Base-by-base conservation (phyloP, 1,284 basidiomycete genomes). In the Polyporus tsugae region DNA sequence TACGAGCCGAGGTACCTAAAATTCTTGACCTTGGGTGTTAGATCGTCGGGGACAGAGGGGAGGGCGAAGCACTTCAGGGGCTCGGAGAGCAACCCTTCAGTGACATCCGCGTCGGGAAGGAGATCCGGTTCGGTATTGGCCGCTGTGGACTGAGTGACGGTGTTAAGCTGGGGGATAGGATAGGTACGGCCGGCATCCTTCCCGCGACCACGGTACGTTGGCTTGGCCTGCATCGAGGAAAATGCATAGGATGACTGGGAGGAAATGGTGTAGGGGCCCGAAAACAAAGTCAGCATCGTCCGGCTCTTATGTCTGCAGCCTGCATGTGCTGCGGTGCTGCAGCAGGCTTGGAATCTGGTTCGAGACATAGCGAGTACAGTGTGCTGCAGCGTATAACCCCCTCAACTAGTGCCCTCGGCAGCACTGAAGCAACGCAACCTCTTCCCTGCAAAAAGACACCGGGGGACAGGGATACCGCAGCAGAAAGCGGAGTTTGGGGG, bases 1-100 rank as follows among this genome's bases (percentile, higher is more conserved):
- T 88, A 89, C 2, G 87, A 88, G 1, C 85, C 85, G 59, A 87
- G 78, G 62, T 80, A 83, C 35, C 81, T 66, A 60, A 70, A 55
- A 49, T 67, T 63, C 44, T 67, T 63, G n/a, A 67, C 33, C 39
- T 52, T 58, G 62, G 38, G 13, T 3, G 22, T n/a, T 11, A 6
- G 11, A 11, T 13, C 22, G 13, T 13, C 36, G 13, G 22, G n/a
- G 36, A 62, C 10, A 1, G 19, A 52, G 17, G 46, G 61, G 36
- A 36, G 46, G 10, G 35, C 13, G 38, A 60, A 60, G 3, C 58
- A 2, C 19, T 62, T 65, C 29, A 69, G 41, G 5, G 68, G 60
- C 2, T 60, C 57, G 3, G 44, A 36, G 19, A 25, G 53, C 22
- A 71, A 59, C 15, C 70, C 70, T 46, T 68, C 60, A 2, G 60